These are phyloP conservation scores for Hypholoma sublateritium DNA, from an alignment of 768 basidiomycete species.

Conservation along the genomic window DNA sequence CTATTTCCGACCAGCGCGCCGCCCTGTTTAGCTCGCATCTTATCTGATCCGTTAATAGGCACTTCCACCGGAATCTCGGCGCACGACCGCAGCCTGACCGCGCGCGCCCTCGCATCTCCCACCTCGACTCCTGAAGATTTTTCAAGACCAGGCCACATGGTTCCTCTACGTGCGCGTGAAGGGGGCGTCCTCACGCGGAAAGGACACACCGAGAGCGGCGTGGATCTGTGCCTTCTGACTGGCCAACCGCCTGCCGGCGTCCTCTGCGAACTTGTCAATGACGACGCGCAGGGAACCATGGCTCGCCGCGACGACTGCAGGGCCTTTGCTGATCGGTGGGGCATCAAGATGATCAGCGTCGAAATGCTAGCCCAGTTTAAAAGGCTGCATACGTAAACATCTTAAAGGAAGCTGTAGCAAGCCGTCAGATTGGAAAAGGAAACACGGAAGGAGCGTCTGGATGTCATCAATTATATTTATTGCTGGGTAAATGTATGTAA, in stretches of 20 bases:
- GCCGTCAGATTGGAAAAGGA: neutral
- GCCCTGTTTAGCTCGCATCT: conserved; percentile 6
- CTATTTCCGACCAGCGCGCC: conserved; percentile 3
- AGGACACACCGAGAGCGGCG: conserved; percentile 91
- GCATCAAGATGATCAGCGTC: conserved; percentile 92
- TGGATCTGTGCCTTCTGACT: conserved; percentile 85
- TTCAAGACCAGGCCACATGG: conserved; percentile 92
- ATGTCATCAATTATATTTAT: conserved; percentile 12
- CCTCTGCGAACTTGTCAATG: conserved; percentile 94
- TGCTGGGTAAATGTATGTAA: neutral
- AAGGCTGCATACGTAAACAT: conserved; percentile 27
- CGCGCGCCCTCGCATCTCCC: conserved; percentile 73
- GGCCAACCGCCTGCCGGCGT: conserved; percentile 72
- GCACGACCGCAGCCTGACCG: conserved; percentile 89
- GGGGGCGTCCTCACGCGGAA: conserved; percentile 86
- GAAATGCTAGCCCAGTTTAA: conserved; percentile 70
- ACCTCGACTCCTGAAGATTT: conserved; percentile 64
- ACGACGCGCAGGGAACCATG: conserved; percentile 87
- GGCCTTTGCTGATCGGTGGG: conserved; percentile 86
- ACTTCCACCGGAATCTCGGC: conserved; percentile 98
- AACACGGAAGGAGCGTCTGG: neutral
- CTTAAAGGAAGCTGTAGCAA: neutral
- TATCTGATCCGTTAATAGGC: conserved; percentile 41
- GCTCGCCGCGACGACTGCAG: conserved; percentile 93
- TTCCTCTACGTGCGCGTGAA: conserved; percentile 82